Evolutionary conservation across 805 yeast genomes (phyloP).

Genomic region (Ogataea glucozyma): DNA sequence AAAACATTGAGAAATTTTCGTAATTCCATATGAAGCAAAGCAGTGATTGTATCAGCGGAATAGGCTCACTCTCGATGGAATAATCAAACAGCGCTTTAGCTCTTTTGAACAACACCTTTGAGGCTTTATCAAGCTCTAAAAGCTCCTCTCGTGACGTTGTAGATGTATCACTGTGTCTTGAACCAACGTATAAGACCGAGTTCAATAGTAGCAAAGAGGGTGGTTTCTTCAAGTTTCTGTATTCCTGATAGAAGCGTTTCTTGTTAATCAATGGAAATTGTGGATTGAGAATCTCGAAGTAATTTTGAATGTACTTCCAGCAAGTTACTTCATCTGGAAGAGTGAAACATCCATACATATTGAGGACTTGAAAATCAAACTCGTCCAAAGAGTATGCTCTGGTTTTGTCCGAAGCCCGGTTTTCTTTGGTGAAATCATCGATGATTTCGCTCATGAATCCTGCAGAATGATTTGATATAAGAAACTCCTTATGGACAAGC

Average conservation of each 20-base stretch:
- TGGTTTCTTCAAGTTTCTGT: conserved; percentile 55
- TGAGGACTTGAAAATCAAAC: conserved; percentile 61
- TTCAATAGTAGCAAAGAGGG: conserved; percentile 64
- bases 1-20: conserved; percentile 28
- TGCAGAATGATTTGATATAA: conserved; percentile 25
- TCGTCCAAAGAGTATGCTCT: conserved; percentile 30
- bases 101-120: conserved; percentile 37
- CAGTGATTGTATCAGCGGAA: conserved; percentile 61
- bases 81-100: conserved; percentile 68
- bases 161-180: conserved; percentile 58
- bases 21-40: conserved; percentile 27
- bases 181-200: conserved; percentile 66
- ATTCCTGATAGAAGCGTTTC: conserved; percentile 57
- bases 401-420: conserved; percentile 16
- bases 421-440: conserved; percentile 20
- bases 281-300: conserved; percentile 59
- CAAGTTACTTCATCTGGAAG: conserved; percentile 66
- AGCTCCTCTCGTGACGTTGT: conserved; percentile 50
- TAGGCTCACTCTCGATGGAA: conserved; percentile 66
- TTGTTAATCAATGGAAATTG: conserved; percentile 73
- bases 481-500: conserved; percentile 14
- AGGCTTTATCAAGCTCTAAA: conserved; percentile 44
- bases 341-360: conserved; percentile 67
- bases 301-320: conserved; percentile 59
- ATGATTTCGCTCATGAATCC: conserved; percentile 27